Conservation (phyloP, 2,329 filamentous ascomycete species). For the Sporothrix protearum region DNA sequence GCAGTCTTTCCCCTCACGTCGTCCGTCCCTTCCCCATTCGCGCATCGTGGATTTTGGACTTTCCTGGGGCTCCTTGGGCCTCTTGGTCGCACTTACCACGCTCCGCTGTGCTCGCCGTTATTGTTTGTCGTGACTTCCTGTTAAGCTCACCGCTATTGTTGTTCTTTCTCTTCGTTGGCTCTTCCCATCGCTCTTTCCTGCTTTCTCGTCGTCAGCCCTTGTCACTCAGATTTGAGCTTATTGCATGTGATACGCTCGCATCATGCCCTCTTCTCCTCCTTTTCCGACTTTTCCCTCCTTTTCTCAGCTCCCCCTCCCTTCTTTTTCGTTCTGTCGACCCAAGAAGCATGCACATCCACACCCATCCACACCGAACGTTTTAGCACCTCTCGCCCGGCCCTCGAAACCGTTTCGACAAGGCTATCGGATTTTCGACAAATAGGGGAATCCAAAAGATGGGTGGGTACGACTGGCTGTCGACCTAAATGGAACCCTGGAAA, state of each 20-base stretch:
- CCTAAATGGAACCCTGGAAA: not conserved
- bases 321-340: not conserved
- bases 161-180: not conserved
- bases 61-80: not conserved
- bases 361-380: not conserved
- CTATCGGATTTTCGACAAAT: not conserved
- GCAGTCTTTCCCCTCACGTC: not conserved
- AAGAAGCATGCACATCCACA: not conserved
- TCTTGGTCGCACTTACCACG: not conserved
- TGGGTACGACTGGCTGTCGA: not conserved
- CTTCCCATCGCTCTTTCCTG: not conserved
- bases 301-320: not conserved
- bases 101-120: not conserved
- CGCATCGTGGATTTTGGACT: not conserved
- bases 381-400: not conserved
- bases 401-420: not conserved
- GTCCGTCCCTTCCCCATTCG: constrained; percentile 13
- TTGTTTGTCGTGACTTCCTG: not conserved
- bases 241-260: not conserved
- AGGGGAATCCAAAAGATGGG: not conserved
- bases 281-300: not conserved
- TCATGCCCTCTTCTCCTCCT: not conserved
- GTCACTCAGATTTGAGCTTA: not conserved
- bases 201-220: not conserved
- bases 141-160: constrained; percentile 12